Evolutionary conservation across 805 yeast species (phyloP).

Genomic region (Brettanomyces custersianus): DNA sequence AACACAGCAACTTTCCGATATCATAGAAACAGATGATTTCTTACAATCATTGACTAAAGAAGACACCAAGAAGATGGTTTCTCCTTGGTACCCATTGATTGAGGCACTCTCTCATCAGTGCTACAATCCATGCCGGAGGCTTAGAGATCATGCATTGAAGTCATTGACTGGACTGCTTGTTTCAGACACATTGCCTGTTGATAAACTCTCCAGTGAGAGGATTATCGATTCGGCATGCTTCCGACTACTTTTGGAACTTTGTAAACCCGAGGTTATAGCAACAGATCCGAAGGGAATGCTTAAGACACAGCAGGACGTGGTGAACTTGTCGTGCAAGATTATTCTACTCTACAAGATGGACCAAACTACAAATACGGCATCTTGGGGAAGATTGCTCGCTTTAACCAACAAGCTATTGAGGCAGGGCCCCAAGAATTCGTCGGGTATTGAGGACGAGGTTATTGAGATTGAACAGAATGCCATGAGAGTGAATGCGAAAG

Average conservation of each 20-base stretch:
- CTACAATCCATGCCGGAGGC: constrained; percentile 75
- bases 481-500: constrained; percentile 21
- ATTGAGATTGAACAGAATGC: constrained; percentile 26
- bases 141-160: constrained; percentile 57
- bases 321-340: constrained; percentile 56
- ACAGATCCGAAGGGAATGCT: constrained; percentile 59
- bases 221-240: constrained; percentile 70
- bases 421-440: constrained; percentile 15
- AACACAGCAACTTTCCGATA: constrained; percentile 41
- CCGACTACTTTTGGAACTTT: constrained; percentile 59
- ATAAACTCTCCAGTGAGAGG: constrained; percentile 33
- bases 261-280: constrained; percentile 52
- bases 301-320: constrained; percentile 56
- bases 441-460: constrained; percentile 22
- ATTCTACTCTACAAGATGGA: constrained; percentile 24
- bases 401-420: constrained; percentile 19
- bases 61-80: constrained; percentile 11
- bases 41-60: constrained; percentile 12
- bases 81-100: constrained; percentile 47
- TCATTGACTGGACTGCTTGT: constrained; percentile 47
- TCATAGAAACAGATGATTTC: constrained; percentile 27
- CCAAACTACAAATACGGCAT: constrained; percentile 17
- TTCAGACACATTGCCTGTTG: constrained; percentile 24
- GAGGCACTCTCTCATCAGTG: constrained; percentile 88
- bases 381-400: constrained; percentile 18